Base-by-base conservation (phyloP, 495 filamentous ascomycete species). In the Aspergillus diversus region DNA sequence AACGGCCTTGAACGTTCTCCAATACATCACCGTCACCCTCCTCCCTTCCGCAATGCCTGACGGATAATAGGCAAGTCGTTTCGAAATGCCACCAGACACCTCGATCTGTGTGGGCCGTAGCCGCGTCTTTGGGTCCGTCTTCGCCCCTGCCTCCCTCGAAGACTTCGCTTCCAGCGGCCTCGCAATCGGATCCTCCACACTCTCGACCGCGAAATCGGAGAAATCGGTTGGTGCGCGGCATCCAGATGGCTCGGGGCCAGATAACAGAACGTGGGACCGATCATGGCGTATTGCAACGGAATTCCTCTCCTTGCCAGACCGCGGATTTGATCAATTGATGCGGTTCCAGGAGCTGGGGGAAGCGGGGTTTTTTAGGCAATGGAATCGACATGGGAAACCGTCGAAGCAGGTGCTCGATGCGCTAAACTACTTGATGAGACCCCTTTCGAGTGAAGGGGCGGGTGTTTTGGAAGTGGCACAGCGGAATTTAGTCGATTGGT, bases 281-380 rank as follows among this genome's bases (percentile, higher is more conserved):
- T 86, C 89, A 42, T 92, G 90, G 89, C 84, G 85, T 69, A 73
- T 80, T 3, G 89, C 88, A 50, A 91, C 88, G 11, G 75, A 79
- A 42, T 85, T 83, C 51, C 81, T 93, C 15, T 72, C 78, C 5
- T 73, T 92, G 4, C 86, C 87, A 11, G 73, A 79, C 37, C 58
- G 49, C 5, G 73, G 71, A 4, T 75, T 79, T 8, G 67, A 66
- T 15, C 55, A 63, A 6, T 57, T 76, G 27, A 69, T 66, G 33
- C 59, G 64, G 17, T 66, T 61, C 49, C 56, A 68, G 31, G 62
- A 70, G 5, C 60, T 68, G 4, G 73, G 70, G 47, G 75, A 74
- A 32, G 70, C 52, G 37, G 68, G 75, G n/a, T 63, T 66, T 15
- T 33, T 77, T 49, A 68, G 69, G 42, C 48, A 68, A 43, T 75